Evolutionary conservation across 1,284 basidiomycete species (phyloP), one percentile per base, ranked within the genome.

Genomic region (Ceratobasidium sp.): DNA sequence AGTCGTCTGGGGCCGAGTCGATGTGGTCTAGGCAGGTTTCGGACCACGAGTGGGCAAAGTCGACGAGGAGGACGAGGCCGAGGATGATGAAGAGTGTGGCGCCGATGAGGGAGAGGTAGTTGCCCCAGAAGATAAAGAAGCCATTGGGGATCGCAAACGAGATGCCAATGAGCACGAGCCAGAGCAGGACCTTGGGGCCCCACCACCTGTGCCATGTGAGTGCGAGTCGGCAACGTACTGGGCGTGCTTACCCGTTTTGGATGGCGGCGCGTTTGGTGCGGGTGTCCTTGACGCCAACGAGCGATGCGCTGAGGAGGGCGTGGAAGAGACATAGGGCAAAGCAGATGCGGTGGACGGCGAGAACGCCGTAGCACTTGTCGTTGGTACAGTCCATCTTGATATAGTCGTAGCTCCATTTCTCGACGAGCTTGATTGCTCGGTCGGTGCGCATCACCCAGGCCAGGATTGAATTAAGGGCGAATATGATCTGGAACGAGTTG

Each of bases 41-140:
- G 35, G 94, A 94, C 95, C 95, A 99, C 1, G 94, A 92, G 77
- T 99, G 97, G 0, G 96, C 97, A 77, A 99, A 98, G 83, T 99
- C 96, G 79, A 99, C 93, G 69, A 99, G 88, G 47, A 99, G 89
- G 69, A 99, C 94, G 42, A 99, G 89, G 50, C 97, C 97, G 73
- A 99, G 89, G 62, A 96, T 87, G 77, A 99, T 98, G 82, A 99
- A 99, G 71, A 95, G 79, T 2, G 91, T 93, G 0, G 96, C 94
- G 47, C 97, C 94, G 72, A 98, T 87, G 53, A 98, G 86, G 27
- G 95, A 85, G 72, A 96, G 81, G 77, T 96, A 98, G 75, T 96
- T 96, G 56, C 95, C 96, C 94, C 89, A 98, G 78, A 96, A 91
- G 79, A 96, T 93, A 80, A 96, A 96, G 85, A 97, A 96, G 57